phyloP scores from a whole-genome alignment of 2,329 filamentous ascomycete species.

The Fusarium floridanum region DNA sequence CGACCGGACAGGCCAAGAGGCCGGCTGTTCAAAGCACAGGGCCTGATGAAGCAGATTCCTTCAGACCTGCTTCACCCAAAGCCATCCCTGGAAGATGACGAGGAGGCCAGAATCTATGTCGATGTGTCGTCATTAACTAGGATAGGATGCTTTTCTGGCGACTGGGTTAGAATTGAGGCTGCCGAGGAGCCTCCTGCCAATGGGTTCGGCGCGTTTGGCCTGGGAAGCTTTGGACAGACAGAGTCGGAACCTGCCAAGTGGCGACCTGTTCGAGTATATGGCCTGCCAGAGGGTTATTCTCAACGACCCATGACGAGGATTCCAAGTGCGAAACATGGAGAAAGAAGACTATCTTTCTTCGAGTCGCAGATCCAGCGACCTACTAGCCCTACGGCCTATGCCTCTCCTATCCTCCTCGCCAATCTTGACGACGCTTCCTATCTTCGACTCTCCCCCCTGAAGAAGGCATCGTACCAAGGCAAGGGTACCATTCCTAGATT shows the following conservation, averaged over 20 bases:
- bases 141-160: slow-evolving; percentile 95
- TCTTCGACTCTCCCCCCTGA: slow-evolving; percentile 81
- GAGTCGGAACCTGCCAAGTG: slow-evolving; percentile 75
- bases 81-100: slow-evolving; percentile 81
- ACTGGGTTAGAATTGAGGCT: slow-evolving; percentile 91
- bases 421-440: slow-evolving; percentile 86
- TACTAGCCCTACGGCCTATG: slow-evolving; percentile 73
- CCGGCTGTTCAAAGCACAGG: slow-evolving; percentile 87
- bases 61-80: slow-evolving; percentile 87
- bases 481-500: slow-evolving; percentile 69
- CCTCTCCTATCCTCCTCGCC: slow-evolving; percentile 87
- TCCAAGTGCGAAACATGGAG: slow-evolving; percentile 65
- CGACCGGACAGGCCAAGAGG: slow-evolving; percentile 78
- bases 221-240: slow-evolving; percentile 69
- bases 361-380: slow-evolving; percentile 76
- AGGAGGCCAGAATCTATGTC: slow-evolving; percentile 90
- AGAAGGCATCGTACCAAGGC: slow-evolving; percentile 62
- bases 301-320: slow-evolving; percentile 72
- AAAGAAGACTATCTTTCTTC: slow-evolving; percentile 71
- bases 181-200: slow-evolving; percentile 79
- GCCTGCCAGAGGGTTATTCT: slow-evolving; percentile 82
- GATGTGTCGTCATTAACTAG: slow-evolving; percentile 88
- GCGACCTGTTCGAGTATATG: slow-evolving; percentile 90
- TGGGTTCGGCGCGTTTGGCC: slow-evolving; percentile 74
- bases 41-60: slow-evolving; percentile 78